Evolutionary conservation across 352 stramenopile genomes (phyloP).

Genomic region (Phytophthora syringae): DNA sequence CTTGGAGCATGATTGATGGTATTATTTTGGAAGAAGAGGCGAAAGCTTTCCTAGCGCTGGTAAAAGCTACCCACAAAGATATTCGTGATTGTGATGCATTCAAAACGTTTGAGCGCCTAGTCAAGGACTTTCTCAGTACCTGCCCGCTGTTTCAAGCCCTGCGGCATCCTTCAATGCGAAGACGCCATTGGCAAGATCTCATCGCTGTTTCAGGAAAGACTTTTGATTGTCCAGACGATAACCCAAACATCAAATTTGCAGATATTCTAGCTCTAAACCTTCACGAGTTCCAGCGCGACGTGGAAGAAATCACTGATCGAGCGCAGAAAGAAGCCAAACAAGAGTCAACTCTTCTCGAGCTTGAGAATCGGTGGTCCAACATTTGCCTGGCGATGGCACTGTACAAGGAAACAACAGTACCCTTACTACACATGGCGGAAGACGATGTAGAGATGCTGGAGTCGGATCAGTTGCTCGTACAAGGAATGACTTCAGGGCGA

Average conservation of each 20-base stretch:
- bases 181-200: slow-evolving; percentile 78
- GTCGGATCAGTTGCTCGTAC: slow-evolving; percentile 94
- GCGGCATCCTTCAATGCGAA: slow-evolving; percentile 76
- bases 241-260: slow-evolving; percentile 70
- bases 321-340: slow-evolving; percentile 93
- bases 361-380: slow-evolving; percentile 80
- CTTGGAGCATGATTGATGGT: slow-evolving; percentile 93
- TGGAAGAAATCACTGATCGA: slow-evolving; percentile 92
- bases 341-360: slow-evolving; percentile 79
- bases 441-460: slow-evolving; percentile 96
- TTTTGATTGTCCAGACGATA: slow-evolving; percentile 74
- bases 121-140: slow-evolving; percentile 79
- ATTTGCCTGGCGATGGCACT: slow-evolving; percentile 81
- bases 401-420: slow-evolving; percentile 90
- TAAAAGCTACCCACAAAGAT: slow-evolving; percentile 91
- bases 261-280: slow-evolving; percentile 87
- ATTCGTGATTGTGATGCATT: slow-evolving; percentile 93
- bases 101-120: slow-evolving; percentile 81
- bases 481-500: slow-evolving; percentile 90
- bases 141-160: slow-evolving; percentile 84
- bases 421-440: slow-evolving; percentile 89
- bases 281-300: slow-evolving; percentile 78
- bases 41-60: slow-evolving; percentile 85
- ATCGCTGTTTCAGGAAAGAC: slow-evolving; percentile 59
- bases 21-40: slow-evolving; percentile 94